Percentiles rank a stretch among this genome's conserved stretches.
phyloP scores from a whole-genome alignment of 2,329 filamentous ascomycete species.

The Pyrenophora teres region DNA sequence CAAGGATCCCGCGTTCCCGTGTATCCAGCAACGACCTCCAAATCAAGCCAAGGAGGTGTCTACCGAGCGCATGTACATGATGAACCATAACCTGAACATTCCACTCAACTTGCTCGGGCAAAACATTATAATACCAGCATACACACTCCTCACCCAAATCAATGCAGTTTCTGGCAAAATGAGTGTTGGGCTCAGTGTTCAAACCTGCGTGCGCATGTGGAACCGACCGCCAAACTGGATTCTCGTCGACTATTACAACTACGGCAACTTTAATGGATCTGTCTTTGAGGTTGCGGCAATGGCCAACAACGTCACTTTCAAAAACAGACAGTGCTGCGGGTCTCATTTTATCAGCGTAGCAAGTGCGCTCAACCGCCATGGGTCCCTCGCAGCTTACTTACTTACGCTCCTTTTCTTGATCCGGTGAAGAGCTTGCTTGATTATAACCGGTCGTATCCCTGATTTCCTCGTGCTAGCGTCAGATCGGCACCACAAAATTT shows the following conservation, averaged over 20 bases:
- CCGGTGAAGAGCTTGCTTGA: too few species aligned
- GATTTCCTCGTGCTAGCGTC: not conserved
- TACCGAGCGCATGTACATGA: slow-evolving; percentile 72
- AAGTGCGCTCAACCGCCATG: not conserved
- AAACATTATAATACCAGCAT: slow-evolving; percentile 46
- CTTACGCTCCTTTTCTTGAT: not conserved
- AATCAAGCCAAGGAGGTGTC: slow-evolving; percentile 58
- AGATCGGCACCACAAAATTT: too few species aligned
- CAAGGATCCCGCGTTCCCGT: slow-evolving; percentile 71
- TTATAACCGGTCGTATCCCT: not conserved
- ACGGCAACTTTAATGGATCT: slow-evolving; percentile 39
- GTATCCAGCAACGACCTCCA: slow-evolving; percentile 76
- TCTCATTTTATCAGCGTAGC: not conserved
- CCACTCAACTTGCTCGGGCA: slow-evolving; percentile 49
- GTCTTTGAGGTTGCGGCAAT: slow-evolving; percentile 44
- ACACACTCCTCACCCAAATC: slow-evolving; percentile 32
- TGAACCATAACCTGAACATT: slow-evolving; percentile 90
- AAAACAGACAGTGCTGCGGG: slow-evolving; percentile 5
- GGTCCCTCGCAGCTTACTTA: not conserved
- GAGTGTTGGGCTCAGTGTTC: slow-evolving; percentile 34
- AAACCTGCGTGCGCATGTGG: slow-evolving; percentile 39
- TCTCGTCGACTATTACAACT: slow-evolving; percentile 46
- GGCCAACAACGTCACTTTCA: slow-evolving; percentile 57
- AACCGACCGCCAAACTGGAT: slow-evolving; percentile 43
- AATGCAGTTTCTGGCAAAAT: slow-evolving; percentile 37